phyloP scores from a whole-genome alignment of 345 rosid genomes.

The Salix koriyanagi region DNA sequence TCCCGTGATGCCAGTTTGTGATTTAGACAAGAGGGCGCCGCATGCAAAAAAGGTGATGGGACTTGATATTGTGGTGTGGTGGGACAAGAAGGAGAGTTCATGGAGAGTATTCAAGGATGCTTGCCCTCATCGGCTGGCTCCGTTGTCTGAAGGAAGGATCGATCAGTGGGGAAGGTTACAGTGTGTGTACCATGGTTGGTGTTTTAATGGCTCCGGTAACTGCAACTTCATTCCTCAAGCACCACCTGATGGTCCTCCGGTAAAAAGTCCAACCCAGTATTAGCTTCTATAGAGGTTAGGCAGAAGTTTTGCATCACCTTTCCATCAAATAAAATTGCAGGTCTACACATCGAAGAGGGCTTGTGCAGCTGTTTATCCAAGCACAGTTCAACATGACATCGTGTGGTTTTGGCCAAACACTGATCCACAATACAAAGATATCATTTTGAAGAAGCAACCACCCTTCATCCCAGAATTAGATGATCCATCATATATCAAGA shows the following conservation, averaged over 20 bases:
- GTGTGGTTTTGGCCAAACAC: conserved; percentile 93
- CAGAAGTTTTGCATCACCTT: background rate
- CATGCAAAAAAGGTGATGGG: conserved; percentile 72
- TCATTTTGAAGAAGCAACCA: conserved; percentile 56
- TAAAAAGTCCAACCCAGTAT: background rate
- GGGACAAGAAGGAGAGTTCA: conserved; percentile 60
- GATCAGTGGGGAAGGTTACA: conserved; percentile 74
- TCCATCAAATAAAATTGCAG: conserved; percentile 30
- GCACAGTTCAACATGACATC: conserved; percentile 64
- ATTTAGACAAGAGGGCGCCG: conserved; percentile 64
- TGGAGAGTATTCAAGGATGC: conserved; percentile 38
- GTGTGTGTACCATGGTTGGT: conserved; percentile 92
- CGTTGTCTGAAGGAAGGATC: conserved; percentile 71
- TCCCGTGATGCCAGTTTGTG: conserved; percentile 71
- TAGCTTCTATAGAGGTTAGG: background rate
- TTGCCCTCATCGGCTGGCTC: conserved; percentile 39
- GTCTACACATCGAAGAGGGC: conserved; percentile 72
- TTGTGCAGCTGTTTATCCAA: conserved; percentile 71
- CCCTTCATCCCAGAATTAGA: conserved; percentile 71
- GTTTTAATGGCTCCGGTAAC: conserved; percentile 49
- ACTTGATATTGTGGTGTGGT: conserved; percentile 74
- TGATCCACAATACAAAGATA: conserved; percentile 67
- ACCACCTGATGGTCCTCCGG: conserved; percentile 57
- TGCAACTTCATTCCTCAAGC: conserved; percentile 42
- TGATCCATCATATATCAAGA: conserved; percentile 67